These are phyloP conservation scores for Whalleya microplaca DNA, from an alignment of 2,329 filamentous ascomycete genomes.

Conservation along the genomic window DNA sequence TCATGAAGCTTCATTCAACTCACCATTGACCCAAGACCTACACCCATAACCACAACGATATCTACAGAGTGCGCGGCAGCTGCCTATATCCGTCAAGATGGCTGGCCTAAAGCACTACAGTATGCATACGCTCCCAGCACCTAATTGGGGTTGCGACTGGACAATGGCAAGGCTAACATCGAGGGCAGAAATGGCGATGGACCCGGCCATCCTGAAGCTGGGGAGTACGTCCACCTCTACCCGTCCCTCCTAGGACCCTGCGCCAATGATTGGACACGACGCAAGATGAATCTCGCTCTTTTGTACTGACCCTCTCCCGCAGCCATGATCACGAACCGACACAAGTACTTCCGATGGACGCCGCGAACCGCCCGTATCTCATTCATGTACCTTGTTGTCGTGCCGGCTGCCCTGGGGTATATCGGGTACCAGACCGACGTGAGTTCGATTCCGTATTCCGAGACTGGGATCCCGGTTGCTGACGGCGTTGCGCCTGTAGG, in stretches of 20 bases:
- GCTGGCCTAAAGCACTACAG: conserved; percentile 49
- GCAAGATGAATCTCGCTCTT: not conserved
- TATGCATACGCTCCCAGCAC: conserved; percentile 30
- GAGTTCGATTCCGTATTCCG: conserved; percentile 46
- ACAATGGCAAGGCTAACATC: conserved; percentile 34
- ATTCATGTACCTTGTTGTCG: conserved; percentile 73
- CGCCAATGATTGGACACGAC: not conserved
- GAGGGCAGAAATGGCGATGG: conserved; percentile 47
- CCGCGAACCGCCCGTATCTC: conserved; percentile 78
- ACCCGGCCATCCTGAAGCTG: conserved; percentile 52
- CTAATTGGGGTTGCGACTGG: conserved; percentile 9
- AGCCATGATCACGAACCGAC: conserved; percentile 85
- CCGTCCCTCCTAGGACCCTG: not conserved
- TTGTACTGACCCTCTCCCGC: conserved; percentile 23
- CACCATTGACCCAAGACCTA: conserved; percentile 10
- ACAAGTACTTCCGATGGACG: conserved; percentile 97
- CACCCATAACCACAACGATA: conserved; percentile 17
- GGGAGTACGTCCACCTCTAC: conserved; percentile 43
- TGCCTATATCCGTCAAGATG: conserved; percentile 42
- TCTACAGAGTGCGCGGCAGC: conserved; percentile 22
- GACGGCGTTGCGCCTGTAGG: conserved; percentile 56
- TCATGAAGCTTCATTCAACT: conserved; percentile 23
- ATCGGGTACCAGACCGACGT: conserved; percentile 84
- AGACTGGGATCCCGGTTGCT: not conserved
- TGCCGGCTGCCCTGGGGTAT: conserved; percentile 73